phyloP scores from a whole-genome alignment of 2,329 filamentous ascomycete genomes.

The Ilyonectria robusta region DNA sequence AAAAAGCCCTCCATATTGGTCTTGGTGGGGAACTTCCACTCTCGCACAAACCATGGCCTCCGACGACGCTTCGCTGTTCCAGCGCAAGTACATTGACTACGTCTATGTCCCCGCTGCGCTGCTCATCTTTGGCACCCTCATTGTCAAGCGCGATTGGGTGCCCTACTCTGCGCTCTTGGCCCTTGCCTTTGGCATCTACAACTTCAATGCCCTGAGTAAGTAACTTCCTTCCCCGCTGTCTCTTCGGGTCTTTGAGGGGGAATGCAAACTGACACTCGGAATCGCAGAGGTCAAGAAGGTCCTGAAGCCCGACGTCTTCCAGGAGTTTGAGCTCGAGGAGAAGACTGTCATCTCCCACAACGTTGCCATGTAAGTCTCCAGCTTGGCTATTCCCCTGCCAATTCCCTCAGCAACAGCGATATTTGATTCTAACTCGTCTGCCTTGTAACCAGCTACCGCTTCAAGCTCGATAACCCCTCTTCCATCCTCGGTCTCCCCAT shows the following conservation, averaged over 20 bases:
- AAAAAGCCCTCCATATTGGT: constrained; percentile 30
- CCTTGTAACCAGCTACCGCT: constrained; percentile 81
- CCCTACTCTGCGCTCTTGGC: constrained; percentile 79
- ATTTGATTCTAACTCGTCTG: constrained; percentile 8
- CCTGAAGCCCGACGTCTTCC: constrained; percentile 89
- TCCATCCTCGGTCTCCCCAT: constrained; percentile 96
- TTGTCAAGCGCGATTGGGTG: constrained; percentile 84
- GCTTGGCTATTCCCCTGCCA: constrained; percentile 16
- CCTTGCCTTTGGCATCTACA: constrained; percentile 76
- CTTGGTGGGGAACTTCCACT: constrained; percentile 39
- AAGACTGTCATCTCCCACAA: constrained; percentile 98
- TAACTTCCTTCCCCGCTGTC: constrained; percentile 39
- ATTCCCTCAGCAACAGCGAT: constrained; percentile 15
- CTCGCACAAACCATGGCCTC: constrained; percentile 43
- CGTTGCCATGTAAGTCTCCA: constrained; percentile 85
- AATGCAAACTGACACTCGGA: constrained; percentile 31
- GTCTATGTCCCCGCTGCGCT: constrained; percentile 88
- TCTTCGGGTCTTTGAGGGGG: neutral
- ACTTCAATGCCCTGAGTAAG: constrained; percentile 81
- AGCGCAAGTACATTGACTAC: constrained; percentile 80
- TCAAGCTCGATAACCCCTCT: constrained; percentile 82
- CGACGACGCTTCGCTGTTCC: constrained; percentile 54
- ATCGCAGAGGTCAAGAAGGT: constrained; percentile 80
- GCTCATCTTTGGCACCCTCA: constrained; percentile 80
- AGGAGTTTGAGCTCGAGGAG: constrained; percentile 92